Conservation (phyloP, 306 rosid genomes). For the Hippophae tibetana region DNA sequence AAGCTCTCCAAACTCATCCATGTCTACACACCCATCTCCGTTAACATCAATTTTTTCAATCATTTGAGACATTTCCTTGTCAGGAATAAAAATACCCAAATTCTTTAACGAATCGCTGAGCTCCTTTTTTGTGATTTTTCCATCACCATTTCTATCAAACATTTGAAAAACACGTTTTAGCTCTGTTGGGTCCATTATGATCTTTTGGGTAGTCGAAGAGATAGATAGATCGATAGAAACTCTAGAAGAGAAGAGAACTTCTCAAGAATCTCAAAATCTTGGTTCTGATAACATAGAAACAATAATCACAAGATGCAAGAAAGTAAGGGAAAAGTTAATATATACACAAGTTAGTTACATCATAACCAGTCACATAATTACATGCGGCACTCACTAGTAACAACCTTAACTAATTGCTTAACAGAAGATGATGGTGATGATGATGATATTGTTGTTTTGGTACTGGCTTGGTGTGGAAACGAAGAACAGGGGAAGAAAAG, state of each 20-base stretch:
- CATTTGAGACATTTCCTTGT: constrained; percentile 48
- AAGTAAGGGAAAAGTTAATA: too few species aligned
- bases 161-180: constrained; percentile 61
- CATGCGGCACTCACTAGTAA: too few species aligned
- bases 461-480: constrained; percentile 19
- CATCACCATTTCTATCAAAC: constrained; percentile 75
- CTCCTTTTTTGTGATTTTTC: constrained; percentile 58
- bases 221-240: too few species aligned
- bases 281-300: too few species aligned
- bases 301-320: too few species aligned
- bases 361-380: too few species aligned
- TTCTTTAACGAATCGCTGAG: constrained; percentile 57
- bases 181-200: constrained; percentile 47
- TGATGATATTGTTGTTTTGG: neutral
- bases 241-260: too few species aligned
- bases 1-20: constrained; percentile 57
- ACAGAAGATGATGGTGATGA: neutral
- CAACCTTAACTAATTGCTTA: too few species aligned
- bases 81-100: constrained; percentile 57
- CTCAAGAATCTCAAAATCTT: too few species aligned
- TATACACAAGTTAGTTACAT: too few species aligned
- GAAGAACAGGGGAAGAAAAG: constrained; percentile 29
- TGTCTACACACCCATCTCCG: constrained; percentile 69
- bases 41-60: constrained; percentile 57
- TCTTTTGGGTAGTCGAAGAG: neutral